Conservation (phyloP, 73 alveolate genomes). For the Symbiodinium pilosum region DNA sequence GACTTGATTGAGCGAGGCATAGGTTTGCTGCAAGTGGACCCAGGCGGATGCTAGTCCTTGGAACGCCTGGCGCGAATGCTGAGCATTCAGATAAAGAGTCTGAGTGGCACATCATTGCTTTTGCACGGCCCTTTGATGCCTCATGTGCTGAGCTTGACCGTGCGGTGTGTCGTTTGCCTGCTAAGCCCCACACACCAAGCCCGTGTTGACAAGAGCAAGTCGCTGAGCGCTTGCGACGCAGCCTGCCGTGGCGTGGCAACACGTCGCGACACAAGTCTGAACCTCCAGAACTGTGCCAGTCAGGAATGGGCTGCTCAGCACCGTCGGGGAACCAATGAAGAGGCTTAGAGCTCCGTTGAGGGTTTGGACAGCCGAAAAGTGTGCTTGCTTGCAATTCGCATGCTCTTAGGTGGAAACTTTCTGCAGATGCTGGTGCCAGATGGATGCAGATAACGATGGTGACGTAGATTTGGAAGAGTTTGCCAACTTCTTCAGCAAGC, state of each 20-base stretch:
- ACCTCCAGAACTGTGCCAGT: background rate
- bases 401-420: conserved; percentile 40
- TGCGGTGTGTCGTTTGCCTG: too few species aligned
- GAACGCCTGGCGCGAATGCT: background rate
- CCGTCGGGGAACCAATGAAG: conserved; percentile 84
- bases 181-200: too few species aligned
- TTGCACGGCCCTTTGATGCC: too few species aligned
- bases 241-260: background rate
- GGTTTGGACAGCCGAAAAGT: too few species aligned
- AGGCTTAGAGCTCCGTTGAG: too few species aligned
- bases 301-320: conserved; percentile 54
- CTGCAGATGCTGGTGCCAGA: conserved; percentile 93
- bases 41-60: conserved; percentile 66
- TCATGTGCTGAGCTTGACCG: too few species aligned
- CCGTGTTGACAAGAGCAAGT: too few species aligned
- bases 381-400: background rate
- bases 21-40: background rate
- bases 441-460: conserved; percentile 47
- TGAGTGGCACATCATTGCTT: background rate
- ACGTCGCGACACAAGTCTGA: too few species aligned
- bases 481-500: conserved; percentile 83
- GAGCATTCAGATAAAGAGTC: background rate
- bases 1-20: background rate
- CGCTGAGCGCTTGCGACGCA: background rate
- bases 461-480: conserved; percentile 57